These are phyloP conservation scores for Aspergillus caelatus DNA, from an alignment of 2,329 filamentous ascomycete species.

Conservation along the genomic window DNA sequence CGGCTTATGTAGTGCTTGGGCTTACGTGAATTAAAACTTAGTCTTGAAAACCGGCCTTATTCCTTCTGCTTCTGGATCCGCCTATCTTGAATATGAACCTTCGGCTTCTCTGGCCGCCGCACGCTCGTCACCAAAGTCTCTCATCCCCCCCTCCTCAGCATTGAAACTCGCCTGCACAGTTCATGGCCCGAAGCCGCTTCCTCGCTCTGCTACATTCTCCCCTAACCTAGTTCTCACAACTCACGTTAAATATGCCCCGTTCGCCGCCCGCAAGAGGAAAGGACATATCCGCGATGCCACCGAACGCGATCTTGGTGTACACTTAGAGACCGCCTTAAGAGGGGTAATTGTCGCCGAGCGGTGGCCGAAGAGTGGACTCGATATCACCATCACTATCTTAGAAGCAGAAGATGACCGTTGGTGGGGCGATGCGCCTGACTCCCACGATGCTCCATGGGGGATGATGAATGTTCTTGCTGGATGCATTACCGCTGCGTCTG, in stretches of 20 bases:
- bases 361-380: conserved; percentile 98
- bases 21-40: conserved; percentile 42
- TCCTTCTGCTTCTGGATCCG: conserved; percentile 89
- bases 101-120: conserved; percentile 48
- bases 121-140: conserved; percentile 46
- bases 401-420: conserved; percentile 85
- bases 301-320: conserved; percentile 86
- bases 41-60: conserved; percentile 90
- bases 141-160: conserved; percentile 62
- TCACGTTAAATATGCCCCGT: conserved; percentile 95
- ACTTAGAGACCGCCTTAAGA: conserved; percentile 86
- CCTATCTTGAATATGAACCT: conserved; percentile 62
- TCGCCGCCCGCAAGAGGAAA: conserved; percentile 78
- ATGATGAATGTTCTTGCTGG: conserved; percentile 89
- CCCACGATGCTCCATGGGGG: conserved; percentile 71
- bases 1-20: not conserved
- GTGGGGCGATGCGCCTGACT: conserved; percentile 59
- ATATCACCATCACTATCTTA: conserved; percentile 88
- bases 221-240: conserved; percentile 90
- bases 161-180: conserved; percentile 93
- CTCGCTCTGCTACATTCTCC: conserved; percentile 86
- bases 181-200: conserved; percentile 88
- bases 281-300: conserved; percentile 84
- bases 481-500: conserved; percentile 91
- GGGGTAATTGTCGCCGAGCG: conserved; percentile 89